Base-by-base conservation (phyloP, 768 basidiomycete species). In the Omphalotus guepiniiformis region DNA sequence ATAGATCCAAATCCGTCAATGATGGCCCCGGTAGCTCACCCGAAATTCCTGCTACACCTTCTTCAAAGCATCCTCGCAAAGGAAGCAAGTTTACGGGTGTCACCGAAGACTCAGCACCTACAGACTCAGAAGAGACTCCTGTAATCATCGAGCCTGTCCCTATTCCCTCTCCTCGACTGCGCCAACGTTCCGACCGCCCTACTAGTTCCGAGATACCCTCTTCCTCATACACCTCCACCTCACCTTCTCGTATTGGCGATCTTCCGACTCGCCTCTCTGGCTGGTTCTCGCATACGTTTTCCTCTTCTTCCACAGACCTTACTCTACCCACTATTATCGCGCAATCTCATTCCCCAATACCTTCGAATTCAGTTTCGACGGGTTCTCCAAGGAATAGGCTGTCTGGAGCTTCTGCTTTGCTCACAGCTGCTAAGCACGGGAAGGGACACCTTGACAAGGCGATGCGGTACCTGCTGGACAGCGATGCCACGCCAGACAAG, bases 381-480 rank as follows among this genome's bases (percentile, higher is more conserved):
- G 26, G 55, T 15, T 60, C 58, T 2, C 61, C 64, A n/a, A 66
- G 61, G 48, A 50, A 55, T 34, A 64, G 60, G 46, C 57, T 70
- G 50, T 39, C 34, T 32, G 56, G 58, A 2, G 57, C 66, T 15
- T 57, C 63, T 15, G 74, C 82, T 1, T 69, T 89, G 11, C 70
- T 89, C 40, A 76, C 80, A 1, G 85, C 83, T 0, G 85, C 83
- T 2, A 83, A 81, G 57, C 79, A 85, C 56, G 82, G 86, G 34
- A 85, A 84, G 55, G 84, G 82, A 19, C 83, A 85, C 49, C 65
- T 89, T 41, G 88, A 89, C 69, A 88, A 86, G 62, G 89, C 87
- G 2, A 81, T 93, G 73, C 75, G 92, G 37, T 90, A 93, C 66
- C 72, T 97, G n/a, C 75, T 95, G 51, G 94, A 97, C 67, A 80